Conservation (phyloP, 257 asterid genomes). For the Primulina huaijiensis region DNA sequence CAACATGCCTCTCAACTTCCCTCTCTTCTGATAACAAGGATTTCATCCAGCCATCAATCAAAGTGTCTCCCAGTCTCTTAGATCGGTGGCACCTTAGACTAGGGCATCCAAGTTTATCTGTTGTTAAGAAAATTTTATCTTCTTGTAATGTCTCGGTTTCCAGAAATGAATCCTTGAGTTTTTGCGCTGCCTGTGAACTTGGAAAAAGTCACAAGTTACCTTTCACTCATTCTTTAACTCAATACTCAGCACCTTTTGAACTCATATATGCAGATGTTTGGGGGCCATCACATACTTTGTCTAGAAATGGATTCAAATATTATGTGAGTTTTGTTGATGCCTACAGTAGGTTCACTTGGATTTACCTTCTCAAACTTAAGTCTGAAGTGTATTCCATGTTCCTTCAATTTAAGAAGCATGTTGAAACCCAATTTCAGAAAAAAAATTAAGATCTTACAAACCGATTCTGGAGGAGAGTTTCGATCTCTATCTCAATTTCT, state of each 20-base stretch:
- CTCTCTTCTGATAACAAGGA: neutral
- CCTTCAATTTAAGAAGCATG: too few relatives aligned
- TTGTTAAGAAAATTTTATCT: too few relatives aligned
- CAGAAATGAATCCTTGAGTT: too few relatives aligned
- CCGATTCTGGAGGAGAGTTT: too few relatives aligned
- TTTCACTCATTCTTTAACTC: neutral
- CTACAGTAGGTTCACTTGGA: neutral
- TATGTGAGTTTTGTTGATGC: neutral
- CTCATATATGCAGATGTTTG: neutral
- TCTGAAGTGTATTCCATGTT: neutral
- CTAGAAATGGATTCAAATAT: neutral
- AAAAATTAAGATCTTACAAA: too few relatives aligned
- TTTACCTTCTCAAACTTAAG: neutral
- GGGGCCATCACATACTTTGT: neutral
- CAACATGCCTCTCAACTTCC: neutral
- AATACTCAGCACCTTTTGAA: too few relatives aligned
- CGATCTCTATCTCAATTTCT: too few relatives aligned
- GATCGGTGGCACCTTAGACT: too few relatives aligned
- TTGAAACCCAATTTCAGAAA: neutral
- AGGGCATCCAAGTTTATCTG: too few relatives aligned
- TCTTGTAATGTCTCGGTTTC: too few relatives aligned
- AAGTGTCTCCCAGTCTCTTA: neutral
- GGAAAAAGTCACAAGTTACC: neutral
- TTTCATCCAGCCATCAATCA: neutral
- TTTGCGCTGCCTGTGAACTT: too few relatives aligned